Percentiles rank a stretch among this genome's conserved stretches.
Evolutionary conservation across 2,329 filamentous ascomycete species (phyloP).

Genomic region (Aureobasidium subglaciale): DNA sequence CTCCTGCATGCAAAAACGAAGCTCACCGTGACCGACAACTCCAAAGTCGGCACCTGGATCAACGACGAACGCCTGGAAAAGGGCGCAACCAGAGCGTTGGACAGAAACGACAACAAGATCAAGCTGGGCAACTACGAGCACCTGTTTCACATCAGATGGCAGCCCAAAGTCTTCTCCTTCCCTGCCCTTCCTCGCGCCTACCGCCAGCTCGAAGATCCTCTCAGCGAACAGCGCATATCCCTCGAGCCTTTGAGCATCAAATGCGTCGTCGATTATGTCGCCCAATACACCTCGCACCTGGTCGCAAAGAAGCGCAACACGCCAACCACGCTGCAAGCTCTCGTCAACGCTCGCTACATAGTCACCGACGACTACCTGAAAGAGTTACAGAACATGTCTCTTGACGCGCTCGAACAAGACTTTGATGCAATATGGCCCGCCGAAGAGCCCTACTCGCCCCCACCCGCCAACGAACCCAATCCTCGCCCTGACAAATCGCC

Average conservation of each 20-base stretch:
- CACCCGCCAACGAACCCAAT: constrained; percentile 67
- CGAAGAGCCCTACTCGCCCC: constrained; percentile 63
- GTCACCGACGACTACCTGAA: constrained; percentile 65
- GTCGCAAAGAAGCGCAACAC: constrained; percentile 87
- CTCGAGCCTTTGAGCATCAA: constrained; percentile 89
- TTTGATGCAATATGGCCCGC: constrained; percentile 76
- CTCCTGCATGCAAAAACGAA: constrained; percentile 56
- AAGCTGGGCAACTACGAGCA: constrained; percentile 58
- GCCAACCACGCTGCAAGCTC: constrained; percentile 74
- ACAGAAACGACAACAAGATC: constrained; percentile 55
- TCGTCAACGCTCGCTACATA: constrained; percentile 73
- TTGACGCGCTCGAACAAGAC: constrained; percentile 61
- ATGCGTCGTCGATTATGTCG: constrained; percentile 64
- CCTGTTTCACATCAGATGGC: constrained; percentile 62
- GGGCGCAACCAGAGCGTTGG: constrained; percentile 47
- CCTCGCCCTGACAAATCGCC: constrained; percentile 47
- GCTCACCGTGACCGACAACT: constrained; percentile 70
- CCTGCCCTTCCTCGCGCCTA: constrained; percentile 60
- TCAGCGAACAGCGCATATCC: constrained; percentile 53
- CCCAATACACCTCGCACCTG: constrained; percentile 72
- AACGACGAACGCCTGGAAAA: constrained; percentile 3
- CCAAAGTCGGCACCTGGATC: constrained; percentile 68
- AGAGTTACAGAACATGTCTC: constrained; percentile 14
- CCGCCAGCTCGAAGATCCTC: constrained; percentile 45
- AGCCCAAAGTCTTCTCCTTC: constrained; percentile 73